phyloP scores from a whole-genome alignment of 129 eudicot genomes.

The Silybum marianum region DNA sequence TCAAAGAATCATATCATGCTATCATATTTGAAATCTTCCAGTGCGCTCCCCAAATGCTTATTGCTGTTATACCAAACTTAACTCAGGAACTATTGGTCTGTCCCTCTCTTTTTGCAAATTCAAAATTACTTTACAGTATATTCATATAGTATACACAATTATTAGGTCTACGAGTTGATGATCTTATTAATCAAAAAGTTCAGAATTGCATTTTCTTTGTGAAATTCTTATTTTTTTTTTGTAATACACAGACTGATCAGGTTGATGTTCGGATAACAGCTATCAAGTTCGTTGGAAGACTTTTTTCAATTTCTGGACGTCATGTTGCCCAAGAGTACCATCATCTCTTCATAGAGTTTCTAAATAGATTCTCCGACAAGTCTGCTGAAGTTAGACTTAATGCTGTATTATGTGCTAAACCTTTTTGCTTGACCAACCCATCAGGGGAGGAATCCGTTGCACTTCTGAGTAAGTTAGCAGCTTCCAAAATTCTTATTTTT shows the following conservation, averaged over 20 bases:
- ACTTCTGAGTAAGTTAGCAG: constrained; percentile 59
- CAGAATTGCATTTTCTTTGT: not conserved
- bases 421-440: constrained; percentile 56
- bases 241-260: constrained; percentile 78
- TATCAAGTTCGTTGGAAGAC: constrained; percentile 67
- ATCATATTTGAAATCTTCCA: constrained; percentile 65
- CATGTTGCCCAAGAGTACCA: constrained; percentile 60
- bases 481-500: constrained; percentile 4
- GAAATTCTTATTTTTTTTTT: not conserved
- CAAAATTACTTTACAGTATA: not conserved
- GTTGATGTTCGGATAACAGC: constrained; percentile 96
- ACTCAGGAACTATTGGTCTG: constrained; percentile 79
- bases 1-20: constrained; percentile 81
- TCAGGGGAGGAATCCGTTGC: constrained; percentile 60
- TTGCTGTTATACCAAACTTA: constrained; percentile 72
- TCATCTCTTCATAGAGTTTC: constrained; percentile 69
- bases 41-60: constrained; percentile 76
- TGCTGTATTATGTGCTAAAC: constrained; percentile 72
- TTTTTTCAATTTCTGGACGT: constrained; percentile 58
- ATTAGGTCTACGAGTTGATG: not conserved
- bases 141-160: not conserved
- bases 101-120: constrained; percentile 14
- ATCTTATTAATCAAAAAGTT: constrained; percentile 5
- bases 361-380: constrained; percentile 85
- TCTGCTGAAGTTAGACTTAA: constrained; percentile 76